phyloP scores from a whole-genome alignment of 2,329 filamentous ascomycete species.

The Fusarium napiforme region DNA sequence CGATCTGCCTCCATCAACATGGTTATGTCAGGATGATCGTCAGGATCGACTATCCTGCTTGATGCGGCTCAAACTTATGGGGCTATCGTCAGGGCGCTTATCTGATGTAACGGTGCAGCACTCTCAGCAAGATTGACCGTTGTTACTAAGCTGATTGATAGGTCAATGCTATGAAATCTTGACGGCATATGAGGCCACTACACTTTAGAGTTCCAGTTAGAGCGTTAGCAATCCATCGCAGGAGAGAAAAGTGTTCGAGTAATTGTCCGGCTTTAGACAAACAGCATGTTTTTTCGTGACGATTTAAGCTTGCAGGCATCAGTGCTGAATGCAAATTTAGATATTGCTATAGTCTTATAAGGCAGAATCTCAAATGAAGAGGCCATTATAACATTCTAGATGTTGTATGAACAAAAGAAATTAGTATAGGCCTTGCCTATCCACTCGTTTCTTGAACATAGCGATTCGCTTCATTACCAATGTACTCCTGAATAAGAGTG shows the following conservation, averaged over 20 bases:
- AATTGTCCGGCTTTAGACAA: not conserved
- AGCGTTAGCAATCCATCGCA: not conserved
- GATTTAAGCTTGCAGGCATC: rapidly evolving
- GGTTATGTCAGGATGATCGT: no score
- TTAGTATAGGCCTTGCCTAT: not conserved
- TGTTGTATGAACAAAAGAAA: not conserved
- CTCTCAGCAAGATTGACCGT: not conserved
- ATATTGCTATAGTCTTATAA: not conserved
- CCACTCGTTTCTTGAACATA: not conserved
- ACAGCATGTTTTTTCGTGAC: no score
- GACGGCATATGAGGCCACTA: not conserved
- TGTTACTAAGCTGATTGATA: not conserved
- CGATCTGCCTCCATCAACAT: not conserved
- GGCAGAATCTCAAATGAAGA: not conserved
- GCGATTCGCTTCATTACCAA: not conserved
- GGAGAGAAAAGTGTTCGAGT: not conserved
- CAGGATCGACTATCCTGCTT: no score
- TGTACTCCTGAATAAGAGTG: not conserved
- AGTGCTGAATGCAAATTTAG: not conserved
- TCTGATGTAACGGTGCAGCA: not conserved
- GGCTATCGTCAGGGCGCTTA: no score
- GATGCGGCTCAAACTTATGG: not conserved
- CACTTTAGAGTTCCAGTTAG: no score
- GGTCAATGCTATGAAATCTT: not conserved
- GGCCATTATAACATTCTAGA: not conserved